Evolutionary conservation across 148 eudicot species (phyloP).

Genomic region (Fagopyrum homotropicum): DNA sequence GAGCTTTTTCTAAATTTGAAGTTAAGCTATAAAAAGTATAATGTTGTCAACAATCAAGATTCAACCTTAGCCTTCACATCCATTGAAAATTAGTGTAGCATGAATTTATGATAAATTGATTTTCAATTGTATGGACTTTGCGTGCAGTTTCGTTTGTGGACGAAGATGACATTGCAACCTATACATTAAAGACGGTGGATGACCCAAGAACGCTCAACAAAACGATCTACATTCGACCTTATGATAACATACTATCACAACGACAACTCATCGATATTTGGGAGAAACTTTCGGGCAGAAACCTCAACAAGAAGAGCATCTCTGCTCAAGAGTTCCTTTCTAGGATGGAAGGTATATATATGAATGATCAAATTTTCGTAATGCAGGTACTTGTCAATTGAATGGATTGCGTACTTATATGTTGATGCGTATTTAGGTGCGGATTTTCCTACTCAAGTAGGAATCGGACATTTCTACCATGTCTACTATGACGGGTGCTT

Average conservation of each 20-base stretch:
- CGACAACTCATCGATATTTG: constrained; percentile 24
- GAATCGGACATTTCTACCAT: constrained; percentile 49
- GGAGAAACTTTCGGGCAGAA: constrained; percentile 31
- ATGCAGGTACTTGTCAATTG: background rate
- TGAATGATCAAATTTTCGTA: background rate
- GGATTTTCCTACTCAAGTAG: constrained; percentile 38
- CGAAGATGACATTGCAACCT: constrained; percentile 40
- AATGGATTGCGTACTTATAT: background rate
- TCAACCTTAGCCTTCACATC: too few relatives aligned
- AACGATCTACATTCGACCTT: constrained; percentile 27
- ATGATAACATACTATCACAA: constrained; percentile 29
- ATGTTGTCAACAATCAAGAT: too few relatives aligned
- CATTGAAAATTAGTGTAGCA: too few relatives aligned
- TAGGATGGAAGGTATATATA: constrained; percentile 20
- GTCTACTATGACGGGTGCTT: constrained; percentile 54
- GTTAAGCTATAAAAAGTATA: too few relatives aligned
- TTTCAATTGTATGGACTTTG: too few relatives aligned
- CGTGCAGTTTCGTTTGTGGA: constrained; percentile 25
- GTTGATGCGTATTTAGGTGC: constrained; percentile 18
- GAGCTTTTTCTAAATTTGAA: too few relatives aligned
- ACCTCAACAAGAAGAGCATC: constrained; percentile 19
- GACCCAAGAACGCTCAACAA: constrained; percentile 36
- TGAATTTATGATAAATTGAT: too few relatives aligned
- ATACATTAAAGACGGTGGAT: constrained; percentile 24
- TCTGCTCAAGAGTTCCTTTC: constrained; percentile 27